Evolutionary conservation across 176 grass and related monocot genomes (phyloP), one percentile per base, ranked within the genome.

Genomic region (Urochloa ruziziensis): DNA sequence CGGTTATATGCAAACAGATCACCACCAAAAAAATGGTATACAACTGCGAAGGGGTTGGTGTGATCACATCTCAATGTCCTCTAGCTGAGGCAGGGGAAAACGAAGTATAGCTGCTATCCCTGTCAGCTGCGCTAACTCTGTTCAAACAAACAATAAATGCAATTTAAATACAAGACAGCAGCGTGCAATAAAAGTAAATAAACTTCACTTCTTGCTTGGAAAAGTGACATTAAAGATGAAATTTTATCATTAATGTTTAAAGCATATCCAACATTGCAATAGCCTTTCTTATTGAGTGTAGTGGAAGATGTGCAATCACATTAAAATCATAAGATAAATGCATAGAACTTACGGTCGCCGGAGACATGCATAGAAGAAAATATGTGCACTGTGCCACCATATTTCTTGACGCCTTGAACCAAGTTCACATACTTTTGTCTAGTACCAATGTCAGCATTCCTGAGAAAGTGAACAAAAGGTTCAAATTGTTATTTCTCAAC

Each of bases 351-450:
- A 96, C 96, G 93, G 35, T 99, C 91, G 4, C 97, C 93, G 15
- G 97, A 99, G 73, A 89, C 91, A 51, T 99, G 93, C 96, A 99
- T 92, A 59, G 96, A 92, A 73, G 97, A 99, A 83, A 99, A 96
- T 74, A 94, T 90, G 79, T 96, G 89, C 35, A 94, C 96, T 9
- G 83, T 89, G 36, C 91, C 91, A 66, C 91, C 81, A 7, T 73
- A 94, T 79, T 92, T 87, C 82, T 99, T 94, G 67, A 96, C 81
- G 4, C 74, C 82, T 64, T 99, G 88, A 27, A 99, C 97, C 78
- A 96, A 87, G 29, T 84, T 86, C 24, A 99, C 89, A 35, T 94
- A 96, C 36, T 87, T 94, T 88, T 86, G 74, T 84, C 97, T 92
- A 37, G 88, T 91, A 28, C 74, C 77, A 23, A 99, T 86, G 74